Percentiles rank a stretch among this genome's conserved stretches.
These are phyloP conservation scores for Combretum micranthum DNA, from an alignment of 345 rosid genomes.

Conservation along the genomic window DNA sequence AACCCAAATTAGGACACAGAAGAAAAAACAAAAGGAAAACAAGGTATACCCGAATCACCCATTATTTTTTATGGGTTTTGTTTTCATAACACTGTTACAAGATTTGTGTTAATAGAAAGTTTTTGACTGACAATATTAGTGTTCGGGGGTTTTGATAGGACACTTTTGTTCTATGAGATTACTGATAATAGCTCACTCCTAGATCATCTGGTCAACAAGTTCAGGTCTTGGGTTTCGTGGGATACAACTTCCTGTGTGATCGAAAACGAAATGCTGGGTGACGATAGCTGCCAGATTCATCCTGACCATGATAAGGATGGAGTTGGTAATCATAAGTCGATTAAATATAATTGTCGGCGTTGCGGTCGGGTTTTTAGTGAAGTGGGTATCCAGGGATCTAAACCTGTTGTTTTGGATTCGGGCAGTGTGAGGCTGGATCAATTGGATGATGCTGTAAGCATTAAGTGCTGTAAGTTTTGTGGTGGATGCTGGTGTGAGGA, in stretches of 20 bases:
- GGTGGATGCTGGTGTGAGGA: conserved; percentile 25
- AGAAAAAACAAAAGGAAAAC: conserved; percentile 7
- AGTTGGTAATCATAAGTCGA: conserved; percentile 12
- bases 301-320: conserved; percentile 37
- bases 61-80: conserved; percentile 8
- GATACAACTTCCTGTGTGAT: conserved; percentile 17
- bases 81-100: conserved; percentile 14
- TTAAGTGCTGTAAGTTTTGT: conserved; percentile 62
- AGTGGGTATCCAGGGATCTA: conserved; percentile 28
- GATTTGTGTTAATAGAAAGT: conserved; percentile 7
- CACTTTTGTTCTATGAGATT: conserved; percentile 55
- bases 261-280: conserved; percentile 39
- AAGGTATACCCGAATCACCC: conserved; percentile 15
- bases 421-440: conserved; percentile 4
- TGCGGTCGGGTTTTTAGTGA: conserved; percentile 60
- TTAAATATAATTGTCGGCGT: conserved; percentile 46
- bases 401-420: conserved; percentile 17
- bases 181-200: conserved; percentile 47
- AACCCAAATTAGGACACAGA: conserved; percentile 3
- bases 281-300: conserved; percentile 31
- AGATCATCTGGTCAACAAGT: conserved; percentile 68
- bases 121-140: conserved; percentile 4
- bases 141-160: conserved; percentile 13
- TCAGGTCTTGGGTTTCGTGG: conserved; percentile 71
- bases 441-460: conserved; percentile 12